A percentile compares a stretch with the other conserved stretches of the same genome.
Conservation (phyloP, 495 filamentous ascomycete species). For the Xanthoparmelia taractica region DNA sequence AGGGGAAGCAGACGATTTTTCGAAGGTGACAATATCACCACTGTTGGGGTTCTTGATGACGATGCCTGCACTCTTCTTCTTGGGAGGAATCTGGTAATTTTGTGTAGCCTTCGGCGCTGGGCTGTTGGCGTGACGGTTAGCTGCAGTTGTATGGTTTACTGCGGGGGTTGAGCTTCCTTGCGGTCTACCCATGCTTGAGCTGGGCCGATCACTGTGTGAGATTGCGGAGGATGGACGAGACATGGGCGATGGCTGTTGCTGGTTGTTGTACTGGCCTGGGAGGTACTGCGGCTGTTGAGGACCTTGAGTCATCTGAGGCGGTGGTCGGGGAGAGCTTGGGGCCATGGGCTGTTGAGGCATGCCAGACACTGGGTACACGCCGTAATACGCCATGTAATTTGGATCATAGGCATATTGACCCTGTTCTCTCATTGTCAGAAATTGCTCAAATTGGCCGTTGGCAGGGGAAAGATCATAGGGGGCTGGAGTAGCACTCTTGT, state of each 20-base stretch:
- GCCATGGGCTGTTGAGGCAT: conserved; percentile 34
- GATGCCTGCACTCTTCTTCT: conserved; percentile 60
- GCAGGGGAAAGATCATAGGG: conserved; percentile 57
- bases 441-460: conserved; percentile 61
- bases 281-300: conserved; percentile 40
- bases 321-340: conserved; percentile 45
- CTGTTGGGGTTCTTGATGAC: conserved; percentile 73
- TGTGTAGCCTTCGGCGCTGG: conserved; percentile 38
- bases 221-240: conserved; percentile 78
- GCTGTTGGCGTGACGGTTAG: conserved; percentile 42
- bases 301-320: conserved; percentile 46
- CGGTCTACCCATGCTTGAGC: conserved; percentile 67
- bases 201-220: conserved; percentile 62
- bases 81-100: conserved; percentile 45
- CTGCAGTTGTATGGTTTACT: conserved; percentile 51
- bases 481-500: conserved; percentile 34
- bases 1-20: conserved; percentile 49
- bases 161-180: conserved; percentile 51
- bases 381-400: conserved; percentile 41
- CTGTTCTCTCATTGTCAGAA: conserved; percentile 61
- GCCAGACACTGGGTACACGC: neutral
- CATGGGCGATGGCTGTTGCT: conserved; percentile 57
- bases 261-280: conserved; percentile 44
- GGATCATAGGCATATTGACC: conserved; percentile 42
- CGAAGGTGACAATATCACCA: conserved; percentile 53